Base-by-base conservation (phyloP, 2,329 filamentous ascomycete species). In the Passalora sequoiae region DNA sequence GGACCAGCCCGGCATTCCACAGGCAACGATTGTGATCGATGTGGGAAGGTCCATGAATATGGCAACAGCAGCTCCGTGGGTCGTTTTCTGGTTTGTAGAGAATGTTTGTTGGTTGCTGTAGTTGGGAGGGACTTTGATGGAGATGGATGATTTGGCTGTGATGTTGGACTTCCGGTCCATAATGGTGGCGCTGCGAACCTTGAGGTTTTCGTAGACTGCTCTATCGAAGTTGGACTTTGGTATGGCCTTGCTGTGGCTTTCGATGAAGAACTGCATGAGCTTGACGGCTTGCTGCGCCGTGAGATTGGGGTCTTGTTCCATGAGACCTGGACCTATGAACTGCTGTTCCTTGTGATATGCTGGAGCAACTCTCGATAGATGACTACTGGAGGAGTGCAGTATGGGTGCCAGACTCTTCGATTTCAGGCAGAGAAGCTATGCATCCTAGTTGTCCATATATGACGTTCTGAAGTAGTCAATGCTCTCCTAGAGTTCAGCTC, bases 1-100 rank as follows among this genome's bases (percentile, higher is more conserved):
- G 13, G 38, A 41, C 67, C 67, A 71, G 27, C 66, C 66, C 6
- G 40, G 22, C 10, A 49, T 43, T 20, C 44, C 45, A 30, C 46
- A 42, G 7, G 35, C 46, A n/a, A 44, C 32, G 13, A 53, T 41
- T 4, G 67, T 59, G 7, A 66, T 56, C 1, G 62, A 67, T 2
- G 70, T 72, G 40, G 67, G 67, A 60, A 77, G 72, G 53, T 80
- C 76, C 46, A 76, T 76, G 38, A 77, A 71, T 12, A 74, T 62
- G 0, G 71, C 70, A 0, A 72, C 71, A 3, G 73, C 73, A 7
- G 74, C 75, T 13, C 54, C 53, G 36, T 57, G 54, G 7, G 47
- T 53, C 9, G 48, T 49, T 27, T 45, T 42, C 4, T 24, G 43
- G 10, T 28, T 13, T 39, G 28, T 38, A 7, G 24, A 27, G 16